phyloP scores from a whole-genome alignment of 108 stramenopile genomes.

The Seminavis robusta region DNA sequence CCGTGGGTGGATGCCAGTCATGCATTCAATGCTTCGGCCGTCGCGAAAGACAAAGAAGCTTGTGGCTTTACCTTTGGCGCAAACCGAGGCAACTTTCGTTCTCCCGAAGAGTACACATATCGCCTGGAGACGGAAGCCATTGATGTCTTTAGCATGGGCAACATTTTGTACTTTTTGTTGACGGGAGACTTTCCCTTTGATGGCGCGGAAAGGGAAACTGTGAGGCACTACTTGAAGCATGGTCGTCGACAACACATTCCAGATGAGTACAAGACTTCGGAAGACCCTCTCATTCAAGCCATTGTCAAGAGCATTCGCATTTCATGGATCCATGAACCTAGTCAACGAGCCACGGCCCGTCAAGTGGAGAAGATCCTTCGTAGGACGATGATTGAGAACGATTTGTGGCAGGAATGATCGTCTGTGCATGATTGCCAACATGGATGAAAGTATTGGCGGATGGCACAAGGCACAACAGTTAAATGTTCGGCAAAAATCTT shows the following conservation, averaged over 20 bases:
- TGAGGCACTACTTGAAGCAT: conserved; percentile 21
- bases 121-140: conserved; percentile 53
- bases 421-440: no score
- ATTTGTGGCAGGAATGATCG: no score
- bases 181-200: conserved; percentile 50
- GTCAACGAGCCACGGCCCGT: conserved; percentile 43
- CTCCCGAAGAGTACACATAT: conserved; percentile 71
- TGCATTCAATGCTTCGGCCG: conserved; percentile 44
- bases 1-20: no score
- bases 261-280: conserved; percentile 20
- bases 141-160: conserved; percentile 75
- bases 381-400: no score
- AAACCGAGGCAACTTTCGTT: conserved; percentile 58
- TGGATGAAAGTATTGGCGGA: no score
- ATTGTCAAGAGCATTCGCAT: conserved; percentile 41
- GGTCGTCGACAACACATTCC: conserved; percentile 39
- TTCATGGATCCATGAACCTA: conserved; percentile 50
- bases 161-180: conserved; percentile 56
- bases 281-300: conserved; percentile 35
- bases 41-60: conserved; percentile 8
- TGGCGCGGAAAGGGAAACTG: conserved; percentile 14
- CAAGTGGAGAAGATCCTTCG: conserved; percentile 29
- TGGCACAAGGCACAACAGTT: no score
- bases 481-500: no score
- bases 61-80: conserved; percentile 42